Evolutionary conservation across 2,329 filamentous ascomycete species (phyloP).

Genomic region (Pseudogymnoascus sp.): DNA sequence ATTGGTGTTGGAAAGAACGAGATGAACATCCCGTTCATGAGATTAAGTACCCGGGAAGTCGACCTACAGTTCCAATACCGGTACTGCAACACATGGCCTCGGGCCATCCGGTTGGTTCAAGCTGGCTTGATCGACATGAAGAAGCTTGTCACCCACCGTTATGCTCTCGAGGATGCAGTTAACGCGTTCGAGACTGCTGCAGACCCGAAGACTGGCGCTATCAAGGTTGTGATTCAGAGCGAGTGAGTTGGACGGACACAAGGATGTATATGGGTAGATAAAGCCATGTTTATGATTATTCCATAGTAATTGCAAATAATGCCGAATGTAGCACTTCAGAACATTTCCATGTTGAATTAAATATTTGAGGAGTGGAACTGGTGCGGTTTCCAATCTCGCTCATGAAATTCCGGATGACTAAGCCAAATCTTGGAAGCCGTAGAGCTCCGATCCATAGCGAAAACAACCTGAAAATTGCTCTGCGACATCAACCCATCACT

Average conservation of each 20-base stretch:
- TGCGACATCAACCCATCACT: conserved; percentile 19
- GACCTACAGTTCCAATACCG: conserved; percentile 96
- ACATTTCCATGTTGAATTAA: not conserved
- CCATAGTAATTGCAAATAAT: conserved; percentile 5
- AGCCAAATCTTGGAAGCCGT: conserved; percentile 11
- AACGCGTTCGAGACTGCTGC: conserved; percentile 86
- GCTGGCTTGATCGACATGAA: conserved; percentile 76
- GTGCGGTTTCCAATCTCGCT: conserved; percentile 5
- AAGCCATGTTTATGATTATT: conserved; percentile 6
- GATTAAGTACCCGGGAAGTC: conserved; percentile 81
- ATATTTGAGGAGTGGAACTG: not conserved
- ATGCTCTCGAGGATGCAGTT: conserved; percentile 75
- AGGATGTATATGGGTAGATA: conserved; percentile 19
- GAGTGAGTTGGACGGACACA: conserved; percentile 16
- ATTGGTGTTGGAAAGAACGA: conserved; percentile 94
- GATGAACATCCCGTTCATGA: conserved; percentile 94
- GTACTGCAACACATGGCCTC: conserved; percentile 93
- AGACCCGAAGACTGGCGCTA: conserved; percentile 86
- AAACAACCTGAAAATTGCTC: conserved; percentile 15
- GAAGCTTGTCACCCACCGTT: conserved; percentile 83
- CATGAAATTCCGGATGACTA: conserved; percentile 11
- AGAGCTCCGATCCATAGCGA: conserved; percentile 11
- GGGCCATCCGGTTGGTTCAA: conserved; percentile 81
- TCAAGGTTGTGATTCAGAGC: conserved; percentile 93
- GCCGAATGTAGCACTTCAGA: not conserved